phyloP scores from a whole-genome alignment of 208 protist genomes.

The Trypanosoma cruzi region DNA sequence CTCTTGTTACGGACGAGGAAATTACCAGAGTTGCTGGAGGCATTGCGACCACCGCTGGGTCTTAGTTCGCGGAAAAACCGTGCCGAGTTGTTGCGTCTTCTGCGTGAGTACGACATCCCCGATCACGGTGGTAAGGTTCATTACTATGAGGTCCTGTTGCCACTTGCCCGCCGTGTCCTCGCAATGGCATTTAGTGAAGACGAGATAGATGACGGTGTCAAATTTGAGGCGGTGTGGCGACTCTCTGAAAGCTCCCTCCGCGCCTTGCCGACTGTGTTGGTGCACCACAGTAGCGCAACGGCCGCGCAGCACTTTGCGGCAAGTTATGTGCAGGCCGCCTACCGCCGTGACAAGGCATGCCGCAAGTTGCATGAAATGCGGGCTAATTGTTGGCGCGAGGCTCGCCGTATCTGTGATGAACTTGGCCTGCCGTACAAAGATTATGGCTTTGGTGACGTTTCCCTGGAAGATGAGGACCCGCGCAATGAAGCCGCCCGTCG shows the following conservation, averaged over 20 bases:
- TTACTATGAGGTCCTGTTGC: slow-evolving; percentile 88
- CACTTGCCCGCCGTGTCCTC: slow-evolving; percentile 82
- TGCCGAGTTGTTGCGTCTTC: slow-evolving; percentile 70
- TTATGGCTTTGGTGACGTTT: slow-evolving; percentile 65
- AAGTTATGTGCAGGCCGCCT: slow-evolving; percentile 82
- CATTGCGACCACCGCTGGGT: slow-evolving; percentile 84
- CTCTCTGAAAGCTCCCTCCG: slow-evolving; percentile 66
- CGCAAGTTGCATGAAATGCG: slow-evolving; percentile 50
- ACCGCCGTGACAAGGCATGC: slow-evolving; percentile 71
- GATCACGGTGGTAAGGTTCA: slow-evolving; percentile 77
- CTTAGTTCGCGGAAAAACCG: slow-evolving; percentile 69
- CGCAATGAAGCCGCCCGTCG: slow-evolving; percentile 47
- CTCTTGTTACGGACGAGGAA: slow-evolving; percentile 56
- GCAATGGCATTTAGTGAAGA: slow-evolving; percentile 76
- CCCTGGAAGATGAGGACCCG: slow-evolving; percentile 60
- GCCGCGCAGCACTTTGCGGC: slow-evolving; percentile 84
- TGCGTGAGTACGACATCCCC: slow-evolving; percentile 91
- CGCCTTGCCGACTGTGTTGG: slow-evolving; percentile 32
- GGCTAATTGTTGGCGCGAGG: slow-evolving; percentile 61
- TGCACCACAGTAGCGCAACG: slow-evolving; percentile 35
- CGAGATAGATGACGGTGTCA: slow-evolving; percentile 39
- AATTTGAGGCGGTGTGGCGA: slow-evolving; percentile 73
- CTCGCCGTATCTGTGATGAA: slow-evolving; percentile 60
- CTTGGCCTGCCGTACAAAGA: slow-evolving; percentile 50
- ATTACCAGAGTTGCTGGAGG: slow-evolving; percentile 77